Evolutionary conservation across 352 stramenopile species (phyloP).

Genomic region (Phytophthora hybrid): DNA sequence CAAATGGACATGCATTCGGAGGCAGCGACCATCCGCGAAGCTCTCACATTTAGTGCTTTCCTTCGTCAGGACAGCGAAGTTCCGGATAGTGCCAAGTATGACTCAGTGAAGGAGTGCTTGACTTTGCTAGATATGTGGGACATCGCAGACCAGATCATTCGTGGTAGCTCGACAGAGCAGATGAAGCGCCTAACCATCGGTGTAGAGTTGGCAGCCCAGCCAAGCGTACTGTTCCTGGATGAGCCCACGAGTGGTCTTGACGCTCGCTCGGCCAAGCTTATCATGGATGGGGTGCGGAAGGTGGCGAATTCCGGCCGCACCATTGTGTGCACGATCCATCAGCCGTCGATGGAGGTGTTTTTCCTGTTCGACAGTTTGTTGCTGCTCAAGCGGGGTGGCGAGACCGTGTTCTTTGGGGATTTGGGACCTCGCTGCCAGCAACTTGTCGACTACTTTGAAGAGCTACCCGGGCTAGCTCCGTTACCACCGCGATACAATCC

Average conservation of each 20-base stretch:
- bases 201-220: constrained; percentile 44
- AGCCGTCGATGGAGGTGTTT: constrained; percentile 38
- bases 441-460: constrained; percentile 56
- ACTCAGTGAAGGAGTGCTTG: constrained; percentile 79
- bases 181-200: constrained; percentile 55
- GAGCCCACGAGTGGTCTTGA: constrained; percentile 69
- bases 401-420: constrained; percentile 83
- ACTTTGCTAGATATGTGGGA: constrained; percentile 69
- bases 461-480: constrained; percentile 42
- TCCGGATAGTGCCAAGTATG: constrained; percentile 47
- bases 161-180: constrained; percentile 41
- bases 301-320: constrained; percentile 75
- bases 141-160: constrained; percentile 52
- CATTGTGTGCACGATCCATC: constrained; percentile 56
- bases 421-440: constrained; percentile 53
- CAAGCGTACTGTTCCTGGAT: constrained; percentile 53
- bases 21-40: constrained; percentile 89
- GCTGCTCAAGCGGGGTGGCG: constrained; percentile 77
- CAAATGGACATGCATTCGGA: constrained; percentile 90
- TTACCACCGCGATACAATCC: constrained; percentile 72
- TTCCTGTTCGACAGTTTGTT: constrained; percentile 80
- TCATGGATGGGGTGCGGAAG: constrained; percentile 57
- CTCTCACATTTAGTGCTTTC: constrained; percentile 87
- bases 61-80: constrained; percentile 59
- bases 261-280: constrained; percentile 59